A percentile compares a stretch with the other conserved stretches of the same genome.
These are phyloP conservation scores for Xylaria arbuscula DNA, from an alignment of 2,329 filamentous ascomycete species.

Conservation along the genomic window DNA sequence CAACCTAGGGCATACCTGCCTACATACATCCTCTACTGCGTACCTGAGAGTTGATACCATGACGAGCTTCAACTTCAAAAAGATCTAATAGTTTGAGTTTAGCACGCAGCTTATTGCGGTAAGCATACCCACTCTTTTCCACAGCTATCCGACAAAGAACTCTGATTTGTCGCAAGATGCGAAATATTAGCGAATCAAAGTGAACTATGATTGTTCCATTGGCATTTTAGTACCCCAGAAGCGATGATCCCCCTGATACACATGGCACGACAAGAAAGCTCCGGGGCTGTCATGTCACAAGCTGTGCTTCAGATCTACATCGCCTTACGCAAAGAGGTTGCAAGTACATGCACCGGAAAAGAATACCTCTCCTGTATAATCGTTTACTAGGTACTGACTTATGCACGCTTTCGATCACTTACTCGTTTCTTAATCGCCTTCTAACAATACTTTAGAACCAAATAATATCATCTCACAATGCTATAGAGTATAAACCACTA, in stretches of 20 bases:
- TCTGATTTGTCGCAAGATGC: conserved; percentile 26
- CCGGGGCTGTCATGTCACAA: conserved; percentile 40
- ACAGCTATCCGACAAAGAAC: background rate
- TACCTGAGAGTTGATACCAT: background rate
- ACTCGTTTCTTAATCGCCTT: background rate
- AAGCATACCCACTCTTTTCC: conserved; percentile 1
- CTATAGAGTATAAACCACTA: background rate
- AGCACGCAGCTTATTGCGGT: background rate
- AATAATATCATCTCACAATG: background rate
- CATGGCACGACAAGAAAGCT: conserved; percentile 29
- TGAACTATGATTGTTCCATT: background rate
- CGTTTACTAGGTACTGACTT: background rate
- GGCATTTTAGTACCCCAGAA: conserved; percentile 6
- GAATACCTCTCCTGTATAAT: too few species aligned
- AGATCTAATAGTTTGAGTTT: background rate
- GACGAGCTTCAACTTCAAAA: background rate
- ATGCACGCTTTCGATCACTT: background rate
- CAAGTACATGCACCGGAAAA: too few species aligned
- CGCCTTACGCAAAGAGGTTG: background rate
- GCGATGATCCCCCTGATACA: conserved; percentile 35
- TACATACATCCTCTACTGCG: too few species aligned
- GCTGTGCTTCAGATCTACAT: conserved; percentile 39
- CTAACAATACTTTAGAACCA: background rate
- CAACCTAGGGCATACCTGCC: too few species aligned
- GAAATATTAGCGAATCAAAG: conserved; percentile 27